Conservation (phyloP, 148 eudicot genomes). For the Heliamphora exappendiculata region DNA sequence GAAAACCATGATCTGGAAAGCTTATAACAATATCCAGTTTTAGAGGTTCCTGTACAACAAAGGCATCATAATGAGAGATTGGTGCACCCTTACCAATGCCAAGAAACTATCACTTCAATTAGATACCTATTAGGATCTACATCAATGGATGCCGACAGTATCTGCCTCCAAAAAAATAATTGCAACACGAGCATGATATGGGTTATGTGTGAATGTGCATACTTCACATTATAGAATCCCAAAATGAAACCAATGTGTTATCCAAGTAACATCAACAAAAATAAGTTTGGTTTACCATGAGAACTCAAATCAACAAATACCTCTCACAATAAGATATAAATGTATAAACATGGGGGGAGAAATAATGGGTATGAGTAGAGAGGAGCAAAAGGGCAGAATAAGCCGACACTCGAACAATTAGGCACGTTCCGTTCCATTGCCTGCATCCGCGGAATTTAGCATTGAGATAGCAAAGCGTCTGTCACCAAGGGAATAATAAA, state of each 20-base stretch:
- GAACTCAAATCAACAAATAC: too few species aligned
- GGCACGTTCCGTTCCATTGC: too few species aligned
- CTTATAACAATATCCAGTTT: conserved; percentile 82
- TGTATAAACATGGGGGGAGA: neutral
- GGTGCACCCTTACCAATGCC: neutral
- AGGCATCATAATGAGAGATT: conserved; percentile 2
- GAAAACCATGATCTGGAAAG: conserved; percentile 96
- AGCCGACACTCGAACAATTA: too few species aligned
- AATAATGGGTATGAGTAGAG: neutral
- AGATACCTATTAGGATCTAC: neutral
- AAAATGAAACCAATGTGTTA: too few species aligned
- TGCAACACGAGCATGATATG: too few species aligned
- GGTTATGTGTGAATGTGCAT: too few species aligned
- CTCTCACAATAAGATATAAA: neutral
- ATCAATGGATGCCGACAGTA: neutral
- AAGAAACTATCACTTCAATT: neutral
- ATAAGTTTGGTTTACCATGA: too few species aligned
- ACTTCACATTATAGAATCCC: too few species aligned
- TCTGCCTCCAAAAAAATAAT: neutral
- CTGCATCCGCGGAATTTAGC: too few species aligned
- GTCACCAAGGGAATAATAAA: neutral
- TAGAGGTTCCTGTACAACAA: conserved; percentile 64
- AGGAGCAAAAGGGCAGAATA: neutral
- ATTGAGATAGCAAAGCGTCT: neutral
- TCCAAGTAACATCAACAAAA: too few species aligned